Conservation (phyloP, 495 filamentous ascomycete genomes). For the Choiromyces venosus region DNA sequence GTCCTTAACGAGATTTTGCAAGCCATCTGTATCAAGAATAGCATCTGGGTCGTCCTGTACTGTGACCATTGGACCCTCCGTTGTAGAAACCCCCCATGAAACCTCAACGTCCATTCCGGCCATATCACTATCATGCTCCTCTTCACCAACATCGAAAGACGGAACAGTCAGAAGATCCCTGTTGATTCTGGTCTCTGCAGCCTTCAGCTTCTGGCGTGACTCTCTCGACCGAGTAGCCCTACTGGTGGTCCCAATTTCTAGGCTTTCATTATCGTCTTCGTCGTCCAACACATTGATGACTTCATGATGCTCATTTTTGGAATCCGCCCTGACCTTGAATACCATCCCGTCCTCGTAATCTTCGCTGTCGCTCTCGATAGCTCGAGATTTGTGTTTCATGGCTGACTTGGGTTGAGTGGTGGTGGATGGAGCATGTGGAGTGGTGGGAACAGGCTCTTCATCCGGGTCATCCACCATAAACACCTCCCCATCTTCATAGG, state of each 20-base stretch:
- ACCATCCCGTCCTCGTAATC: slow-evolving; percentile 21
- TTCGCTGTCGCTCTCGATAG: slow-evolving; percentile 39
- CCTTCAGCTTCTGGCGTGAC: slow-evolving; percentile 20
- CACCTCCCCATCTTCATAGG: background rate
- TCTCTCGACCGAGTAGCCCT: slow-evolving; percentile 4
- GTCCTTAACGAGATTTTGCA: slow-evolving; percentile 71
- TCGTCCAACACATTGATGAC: slow-evolving; percentile 34
- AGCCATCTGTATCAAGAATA: slow-evolving; percentile 69
- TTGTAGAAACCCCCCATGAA: slow-evolving; percentile 56
- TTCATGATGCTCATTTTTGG: slow-evolving; percentile 29
- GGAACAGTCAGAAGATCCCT: background rate
- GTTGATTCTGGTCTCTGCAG: background rate
- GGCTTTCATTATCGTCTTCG: slow-evolving; percentile 24
- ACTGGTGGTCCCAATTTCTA: slow-evolving; percentile 5
- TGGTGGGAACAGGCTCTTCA: background rate
- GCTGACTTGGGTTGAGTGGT: slow-evolving; percentile 23
- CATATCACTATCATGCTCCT: slow-evolving; percentile 53
- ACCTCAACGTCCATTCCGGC: slow-evolving; percentile 47
- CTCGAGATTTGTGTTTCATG: slow-evolving; percentile 22
- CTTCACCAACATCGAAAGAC: slow-evolving; percentile 46
- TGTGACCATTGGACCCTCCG: slow-evolving; percentile 56
- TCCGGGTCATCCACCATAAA: slow-evolving; percentile 24
- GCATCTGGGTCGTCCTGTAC: slow-evolving; percentile 63
- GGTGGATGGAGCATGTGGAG: slow-evolving; percentile 3
- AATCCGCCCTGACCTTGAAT: slow-evolving; percentile 15